Percentiles rank a stretch among this genome's conserved stretches.
Conservation (phyloP, 306 rosid species). For the Vigna mungo region DNA sequence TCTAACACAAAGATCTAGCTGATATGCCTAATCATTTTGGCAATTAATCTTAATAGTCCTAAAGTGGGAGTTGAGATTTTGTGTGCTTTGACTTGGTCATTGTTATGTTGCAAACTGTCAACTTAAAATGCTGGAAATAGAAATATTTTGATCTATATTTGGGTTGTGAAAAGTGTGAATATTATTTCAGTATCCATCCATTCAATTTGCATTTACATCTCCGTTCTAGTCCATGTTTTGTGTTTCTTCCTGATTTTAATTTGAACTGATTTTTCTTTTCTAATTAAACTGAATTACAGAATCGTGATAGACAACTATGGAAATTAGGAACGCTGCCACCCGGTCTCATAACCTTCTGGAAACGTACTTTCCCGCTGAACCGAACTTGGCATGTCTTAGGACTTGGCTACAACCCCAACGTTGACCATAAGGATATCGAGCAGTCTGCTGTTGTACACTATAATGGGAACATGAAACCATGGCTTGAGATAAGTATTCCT, state of each 20-base stretch:
- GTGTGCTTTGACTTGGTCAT: slow-evolving; percentile 3
- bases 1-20: too few species aligned
- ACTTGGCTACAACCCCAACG: slow-evolving; percentile 81
- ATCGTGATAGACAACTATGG: slow-evolving; percentile 92
- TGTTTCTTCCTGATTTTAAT: slow-evolving; percentile 10
- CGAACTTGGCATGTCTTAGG: slow-evolving; percentile 88
- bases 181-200: background rate
- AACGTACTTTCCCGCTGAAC: slow-evolving; percentile 74
- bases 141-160: background rate
- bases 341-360: slow-evolving; percentile 97
- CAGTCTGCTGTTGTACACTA: slow-evolving; percentile 88
- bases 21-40: background rate
- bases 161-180: background rate
- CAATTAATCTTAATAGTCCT: slow-evolving; percentile 3
- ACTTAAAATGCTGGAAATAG: too few species aligned
- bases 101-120: too few species aligned
- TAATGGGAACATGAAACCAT: slow-evolving; percentile 96
- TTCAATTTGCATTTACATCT: background rate
- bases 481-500: slow-evolving; percentile 96
- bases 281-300: slow-evolving; percentile 52
- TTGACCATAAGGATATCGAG: slow-evolving; percentile 69
- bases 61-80: slow-evolving; percentile 1
- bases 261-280: slow-evolving; percentile 35
- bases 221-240: background rate
- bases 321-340: slow-evolving; percentile 97